Evolutionary conservation across 768 basidiomycete species (phyloP), one percentile per base, ranked within the genome.

Genomic region (Arthromyces matolae): DNA sequence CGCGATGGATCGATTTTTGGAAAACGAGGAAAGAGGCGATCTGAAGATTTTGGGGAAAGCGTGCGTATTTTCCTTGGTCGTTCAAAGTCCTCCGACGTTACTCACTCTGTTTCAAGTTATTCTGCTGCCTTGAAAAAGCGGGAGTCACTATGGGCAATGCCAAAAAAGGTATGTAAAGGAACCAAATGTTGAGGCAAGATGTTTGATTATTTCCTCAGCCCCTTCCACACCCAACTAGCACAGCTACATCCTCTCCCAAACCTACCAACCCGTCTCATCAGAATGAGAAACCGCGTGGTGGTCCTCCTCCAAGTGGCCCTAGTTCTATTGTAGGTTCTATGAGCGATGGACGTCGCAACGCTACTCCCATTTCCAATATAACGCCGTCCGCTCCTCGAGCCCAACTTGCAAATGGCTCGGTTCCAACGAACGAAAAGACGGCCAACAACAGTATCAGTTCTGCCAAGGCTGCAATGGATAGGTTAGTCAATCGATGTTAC

Each of bases 1-100:
- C 18, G 78, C 80, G 4, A 78, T 94, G 53, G 77, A 86, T 55
- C 73, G 73, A 23, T 79, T 90, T 53, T 57, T 90, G 18, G 81
- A 83, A 56, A 79, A 71, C 18, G 93, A 95, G 65, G 82, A 86
- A 52, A 81, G 93, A 7, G 83, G 83, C n/a, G 88, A 92, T 59
- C 68, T 92, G 28, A 90, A 90, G 64, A 84, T 90, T 51, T 70
- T 92, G 22, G 88, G 83, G 5, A 73, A 78, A 67, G 84, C 89
- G 83, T 89, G 67, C 60, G 83, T 69, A 14, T 29, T 9, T 31
- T 18, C 14, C 23, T 1, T 45, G 37, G 19, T 36, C 44, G 33
- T 32, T 43, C 12, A 6, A 39, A 4, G 20, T 49, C 19, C n/a
- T 34, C 12, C 33, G 40, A n/a, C 5, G 19, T 24, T 24, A 56